Conservation (phyloP, 352 stramenopile species). For the Pseudoperonospora humuli region DNA sequence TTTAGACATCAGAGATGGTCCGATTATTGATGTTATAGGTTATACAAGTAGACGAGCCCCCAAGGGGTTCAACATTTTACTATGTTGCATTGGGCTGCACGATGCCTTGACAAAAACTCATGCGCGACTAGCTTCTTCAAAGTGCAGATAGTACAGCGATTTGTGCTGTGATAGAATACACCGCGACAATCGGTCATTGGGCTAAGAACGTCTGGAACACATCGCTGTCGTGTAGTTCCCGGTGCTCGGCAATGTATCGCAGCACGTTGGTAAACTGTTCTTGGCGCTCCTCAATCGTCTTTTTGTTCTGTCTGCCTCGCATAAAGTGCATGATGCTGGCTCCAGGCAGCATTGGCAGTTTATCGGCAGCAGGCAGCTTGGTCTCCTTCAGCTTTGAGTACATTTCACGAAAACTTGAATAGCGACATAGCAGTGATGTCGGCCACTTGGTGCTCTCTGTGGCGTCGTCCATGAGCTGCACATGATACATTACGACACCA, state of each 20-base stretch:
- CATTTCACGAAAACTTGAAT: slow-evolving; percentile 49
- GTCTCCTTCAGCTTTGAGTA: slow-evolving; percentile 31
- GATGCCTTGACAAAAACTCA: slow-evolving; percentile 5
- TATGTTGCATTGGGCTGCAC: neutral
- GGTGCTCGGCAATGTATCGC: slow-evolving; percentile 35
- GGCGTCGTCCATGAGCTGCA: slow-evolving; percentile 29
- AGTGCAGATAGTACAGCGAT: slow-evolving; percentile 11
- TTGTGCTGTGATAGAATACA: slow-evolving; percentile 9
- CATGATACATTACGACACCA: slow-evolving; percentile 33
- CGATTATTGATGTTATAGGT: too few species aligned
- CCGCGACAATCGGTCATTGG: neutral
- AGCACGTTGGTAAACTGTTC: slow-evolving; percentile 40
- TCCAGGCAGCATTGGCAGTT: slow-evolving; percentile 31
- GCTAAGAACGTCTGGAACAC: slow-evolving; percentile 42
- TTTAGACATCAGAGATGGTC: too few species aligned
- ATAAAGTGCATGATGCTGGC: slow-evolving; percentile 39
- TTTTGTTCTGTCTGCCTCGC: slow-evolving; percentile 36
- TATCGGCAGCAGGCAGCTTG: slow-evolving; percentile 20
- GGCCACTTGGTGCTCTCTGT: slow-evolving; percentile 23
- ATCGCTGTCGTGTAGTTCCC: slow-evolving; percentile 28
- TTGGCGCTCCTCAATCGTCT: slow-evolving; percentile 37
- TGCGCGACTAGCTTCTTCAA: slow-evolving; percentile 8
- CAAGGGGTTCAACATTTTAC: too few species aligned
- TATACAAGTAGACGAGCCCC: too few species aligned
- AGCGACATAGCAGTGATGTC: slow-evolving; percentile 29